Base-by-base conservation (phyloP, 106 monocot genomes). In the Dioscorea zingiberensis region DNA sequence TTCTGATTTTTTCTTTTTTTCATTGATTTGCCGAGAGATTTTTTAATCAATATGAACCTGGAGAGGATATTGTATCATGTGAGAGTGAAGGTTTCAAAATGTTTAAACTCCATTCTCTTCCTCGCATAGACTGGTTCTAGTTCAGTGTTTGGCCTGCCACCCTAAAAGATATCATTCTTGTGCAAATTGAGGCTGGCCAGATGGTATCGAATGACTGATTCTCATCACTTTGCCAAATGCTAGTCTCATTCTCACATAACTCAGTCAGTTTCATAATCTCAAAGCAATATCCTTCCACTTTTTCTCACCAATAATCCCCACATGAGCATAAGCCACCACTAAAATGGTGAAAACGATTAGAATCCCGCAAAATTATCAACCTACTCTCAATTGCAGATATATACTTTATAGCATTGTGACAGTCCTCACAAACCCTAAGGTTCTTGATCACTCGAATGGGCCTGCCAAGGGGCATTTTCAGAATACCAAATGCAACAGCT, bases 261-360 rank as follows among this genome's bases (percentile, higher is more conserved):
- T 51, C 15, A 15, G 51, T 15, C 51, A 51, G 18, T 51, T 51
- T 58, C 57, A 21, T 24, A 17, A 58, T 1, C 7, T 24, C 22
- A 13, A 64, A 62, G 13, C 62, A 4, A 62, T 62, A 32, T 44
- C n/a, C 38, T n/a, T 16, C 38, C 4, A 0, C 17, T 62, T 17
- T 18, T 26, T 55, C 7, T 76, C 78, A 84, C 88, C 88, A 89
- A 65, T 84, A 89, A 76, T 89, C 88, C 13, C 84, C 78, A 64
- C 84, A 89, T 12, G 88, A 89, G 61, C 88, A 89, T 16, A 59
- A 75, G 7, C 88, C 84, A 7, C 54, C 76, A 60, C 66, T 81
- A 46, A 89, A 89, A 71, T 89, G 88, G 55, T 89, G 88, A 73
- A 89, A 89, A 17, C 88, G 78, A 65, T 89, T 89, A 15, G 88